Base-by-base conservation (phyloP, 129 eudicot genomes). In the Flaveria sonorensis region DNA sequence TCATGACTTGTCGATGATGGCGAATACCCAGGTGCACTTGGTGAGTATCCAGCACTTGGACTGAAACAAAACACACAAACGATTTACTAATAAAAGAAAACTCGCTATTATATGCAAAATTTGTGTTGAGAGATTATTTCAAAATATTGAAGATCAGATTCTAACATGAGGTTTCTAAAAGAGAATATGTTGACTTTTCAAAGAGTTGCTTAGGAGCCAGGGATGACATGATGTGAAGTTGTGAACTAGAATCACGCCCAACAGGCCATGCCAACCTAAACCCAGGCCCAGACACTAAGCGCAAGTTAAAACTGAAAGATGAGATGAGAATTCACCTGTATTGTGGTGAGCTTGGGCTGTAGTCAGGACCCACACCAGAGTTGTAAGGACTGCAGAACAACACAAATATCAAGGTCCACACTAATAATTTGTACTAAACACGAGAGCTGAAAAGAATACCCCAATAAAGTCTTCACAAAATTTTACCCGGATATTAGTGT, bases 1-100 rank as follows among this genome's bases (percentile, higher is more conserved):
- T 85, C 81, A 51, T 93, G 97, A 83, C 92, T 89, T 53, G 98
- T 89, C 3, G 97, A 87, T 21, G 98, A 87, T 2, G 96, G 98
- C 7, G 98, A 94, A 81, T 94, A 94, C 53, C 98, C 98, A 6
- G 98, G 97, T 16, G 96, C 96, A 76, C 97, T 94, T 0, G 98
- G 98, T 0, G 97, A 94, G 85, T 91, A 94, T 42, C 97, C 98
- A 24, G 93, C 96, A 82, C 98, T 94, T 46, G 98, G 98, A 79
- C 98, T 94, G 87, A 21, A 72, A 46, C 12, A 72, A 72, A 26
- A 52, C 16, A 43, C 73, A 61, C 2, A 52, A 32, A 16, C 71
- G n/a, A 11, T 23, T 48, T 1, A 45, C 19, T 11, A 73, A 71
- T 71, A 70, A 56, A 1, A 23, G 3, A 10, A 21, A 57, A 21